Evolutionary conservation across 2,329 filamentous ascomycete genomes (phyloP).

Genomic region (Iodosphaeria phyllophila): DNA sequence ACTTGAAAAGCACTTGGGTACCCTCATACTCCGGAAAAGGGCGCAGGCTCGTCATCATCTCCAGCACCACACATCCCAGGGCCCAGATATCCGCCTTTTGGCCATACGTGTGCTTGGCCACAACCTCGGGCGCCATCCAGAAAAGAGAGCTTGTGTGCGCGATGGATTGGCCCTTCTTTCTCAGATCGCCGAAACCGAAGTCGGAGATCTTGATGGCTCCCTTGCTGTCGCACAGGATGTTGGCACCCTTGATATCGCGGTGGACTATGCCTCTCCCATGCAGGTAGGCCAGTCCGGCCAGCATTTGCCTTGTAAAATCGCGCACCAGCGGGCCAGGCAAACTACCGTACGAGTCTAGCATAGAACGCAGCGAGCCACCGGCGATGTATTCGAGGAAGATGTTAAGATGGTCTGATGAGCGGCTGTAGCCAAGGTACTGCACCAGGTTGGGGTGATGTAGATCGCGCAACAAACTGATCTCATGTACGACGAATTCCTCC

Average conservation of each 20-base stretch:
- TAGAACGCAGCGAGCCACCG: slow-evolving; percentile 90
- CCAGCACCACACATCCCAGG: slow-evolving; percentile 84
- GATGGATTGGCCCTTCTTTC: slow-evolving; percentile 71
- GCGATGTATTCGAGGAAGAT: slow-evolving; percentile 99
- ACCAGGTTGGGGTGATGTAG: slow-evolving; percentile 95
- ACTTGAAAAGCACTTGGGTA: slow-evolving; percentile 96
- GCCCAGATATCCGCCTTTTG: slow-evolving; percentile 99
- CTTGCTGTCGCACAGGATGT: slow-evolving; percentile 97
- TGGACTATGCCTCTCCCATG: slow-evolving; percentile 94
- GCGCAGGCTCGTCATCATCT: slow-evolving; percentile 97
- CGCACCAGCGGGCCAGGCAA: slow-evolving; percentile 83
- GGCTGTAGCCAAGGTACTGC: slow-evolving; percentile 90
- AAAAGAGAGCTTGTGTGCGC: slow-evolving; percentile 76
- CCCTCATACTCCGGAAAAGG: slow-evolving; percentile 96
- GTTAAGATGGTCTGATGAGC: slow-evolving; percentile 79
- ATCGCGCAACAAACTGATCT: slow-evolving; percentile 85
- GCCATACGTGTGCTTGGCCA: slow-evolving; percentile 93
- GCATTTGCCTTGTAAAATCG: slow-evolving; percentile 91
- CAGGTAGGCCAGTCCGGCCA: slow-evolving; percentile 80
- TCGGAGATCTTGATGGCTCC: slow-evolving; percentile 98
- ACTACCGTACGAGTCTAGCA: slow-evolving; percentile 96
- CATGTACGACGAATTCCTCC: slow-evolving; percentile 85
- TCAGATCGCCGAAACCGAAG: slow-evolving; percentile 96
- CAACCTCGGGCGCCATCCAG: slow-evolving; percentile 99
- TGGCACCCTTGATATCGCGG: slow-evolving; percentile 96